Evolutionary conservation across 441 rosid species (phyloP).

Genomic region (Populus tomentosa): DNA sequence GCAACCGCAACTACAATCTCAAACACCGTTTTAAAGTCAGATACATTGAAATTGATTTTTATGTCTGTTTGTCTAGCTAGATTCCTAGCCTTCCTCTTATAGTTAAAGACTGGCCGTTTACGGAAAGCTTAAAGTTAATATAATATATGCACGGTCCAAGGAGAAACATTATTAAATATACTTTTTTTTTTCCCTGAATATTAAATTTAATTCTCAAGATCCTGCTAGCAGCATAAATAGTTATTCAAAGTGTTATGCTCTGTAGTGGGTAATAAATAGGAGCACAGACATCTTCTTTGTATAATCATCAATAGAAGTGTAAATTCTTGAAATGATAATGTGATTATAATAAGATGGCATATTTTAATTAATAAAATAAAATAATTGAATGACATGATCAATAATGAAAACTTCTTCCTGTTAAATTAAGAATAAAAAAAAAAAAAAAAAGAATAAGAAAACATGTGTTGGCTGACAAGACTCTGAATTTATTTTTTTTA

Average conservation of each 20-base stretch:
- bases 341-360: not conserved
- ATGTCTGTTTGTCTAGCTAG: not conserved
- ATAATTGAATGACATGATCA: not conserved
- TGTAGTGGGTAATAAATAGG: not conserved
- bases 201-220: not conserved
- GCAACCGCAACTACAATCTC: no score
- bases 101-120: no score
- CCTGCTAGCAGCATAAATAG: not conserved
- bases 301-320: no score
- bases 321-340: not conserved
- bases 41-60: not conserved
- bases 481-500: accelerated
- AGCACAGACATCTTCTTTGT: no score
- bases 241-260: not conserved
- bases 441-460: no score
- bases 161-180: no score
- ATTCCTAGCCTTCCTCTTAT: not conserved
- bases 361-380: not conserved
- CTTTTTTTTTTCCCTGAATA: no score
- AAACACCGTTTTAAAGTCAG: not conserved
- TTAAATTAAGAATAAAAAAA: not conserved
- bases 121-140: no score
- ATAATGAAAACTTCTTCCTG: slow-evolving; percentile 21
- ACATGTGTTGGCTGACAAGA: accelerated
- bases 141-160: no score